Percentiles rank a stretch among this genome's conserved stretches.
phyloP scores from a whole-genome alignment of 2,329 filamentous ascomycete species.

The Sclerotinia minor region DNA sequence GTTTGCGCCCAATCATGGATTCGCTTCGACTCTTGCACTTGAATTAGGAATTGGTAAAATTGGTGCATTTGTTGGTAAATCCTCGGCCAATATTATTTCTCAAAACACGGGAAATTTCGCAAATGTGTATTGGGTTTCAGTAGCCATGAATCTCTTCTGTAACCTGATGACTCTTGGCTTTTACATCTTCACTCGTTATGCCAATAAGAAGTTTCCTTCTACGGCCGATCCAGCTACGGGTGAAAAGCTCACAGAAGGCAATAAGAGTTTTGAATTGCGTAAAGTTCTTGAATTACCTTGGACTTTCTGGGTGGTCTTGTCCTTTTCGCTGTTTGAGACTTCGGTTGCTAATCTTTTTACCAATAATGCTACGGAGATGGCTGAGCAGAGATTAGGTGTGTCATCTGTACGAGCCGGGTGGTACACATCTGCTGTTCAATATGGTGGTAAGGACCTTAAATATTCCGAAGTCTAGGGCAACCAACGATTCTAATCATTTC shows the following conservation, averaged over 20 bases:
- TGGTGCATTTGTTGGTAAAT: conserved; percentile 60
- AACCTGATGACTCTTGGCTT: conserved; percentile 55
- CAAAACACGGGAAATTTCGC: conserved; percentile 58
- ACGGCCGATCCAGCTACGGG: conserved; percentile 55
- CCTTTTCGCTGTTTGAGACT: conserved; percentile 60
- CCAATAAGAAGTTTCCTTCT: conserved; percentile 25
- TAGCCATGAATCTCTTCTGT: conserved; percentile 65
- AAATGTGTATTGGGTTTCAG: conserved; percentile 62
- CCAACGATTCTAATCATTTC: conserved; percentile 1
- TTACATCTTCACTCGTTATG: conserved; percentile 55
- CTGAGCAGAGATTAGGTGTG: conserved; percentile 59
- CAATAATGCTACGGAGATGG: conserved; percentile 61
- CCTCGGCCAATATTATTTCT: conserved; percentile 51
- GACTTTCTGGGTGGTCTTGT: conserved; percentile 57
- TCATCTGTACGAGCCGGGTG: conserved; percentile 57
- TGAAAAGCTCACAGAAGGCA: conserved; percentile 59
- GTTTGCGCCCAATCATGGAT: conserved; percentile 62
- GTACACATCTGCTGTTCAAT: conserved; percentile 59
- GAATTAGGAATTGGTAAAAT: conserved; percentile 63
- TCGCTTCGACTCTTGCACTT: conserved; percentile 61
- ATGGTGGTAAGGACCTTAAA: conserved; percentile 44
- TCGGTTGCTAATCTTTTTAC: conserved; percentile 55
- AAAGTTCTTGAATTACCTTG: conserved; percentile 60
- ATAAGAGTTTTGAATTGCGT: conserved; percentile 55
- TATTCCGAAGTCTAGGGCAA: neutral